Percentiles rank a stretch among this genome's conserved stretches.
Conservation (phyloP, 148 eudicot species). For the Chenopodium suecicum region DNA sequence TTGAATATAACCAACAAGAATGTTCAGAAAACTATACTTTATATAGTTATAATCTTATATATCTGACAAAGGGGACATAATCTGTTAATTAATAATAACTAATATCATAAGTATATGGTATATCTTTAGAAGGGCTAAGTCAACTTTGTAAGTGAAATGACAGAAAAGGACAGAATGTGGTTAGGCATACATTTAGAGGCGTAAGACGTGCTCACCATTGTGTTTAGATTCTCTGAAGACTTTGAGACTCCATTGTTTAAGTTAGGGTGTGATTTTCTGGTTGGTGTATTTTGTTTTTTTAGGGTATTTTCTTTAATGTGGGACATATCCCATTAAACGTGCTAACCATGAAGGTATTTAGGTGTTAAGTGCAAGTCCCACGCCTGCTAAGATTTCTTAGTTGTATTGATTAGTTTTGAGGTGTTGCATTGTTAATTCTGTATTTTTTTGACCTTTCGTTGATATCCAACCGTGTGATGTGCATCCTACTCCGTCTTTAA, state of each 20-base stretch:
- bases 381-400: constrained; percentile 4
- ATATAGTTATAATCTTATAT: constrained; percentile 25
- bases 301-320: constrained; percentile 3
- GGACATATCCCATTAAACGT: constrained; percentile 28
- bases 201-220: constrained; percentile 13
- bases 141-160: neutral
- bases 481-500: constrained; percentile 1
- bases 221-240: neutral
- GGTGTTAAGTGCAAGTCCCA: constrained; percentile 14
- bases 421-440: neutral
- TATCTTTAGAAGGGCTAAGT: neutral
- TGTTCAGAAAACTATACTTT: neutral
- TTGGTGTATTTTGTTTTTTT: constrained; percentile 16
- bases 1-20: constrained; percentile 1
- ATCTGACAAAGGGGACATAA: constrained; percentile 5
- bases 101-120: neutral
- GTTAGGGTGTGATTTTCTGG: constrained; percentile 9
- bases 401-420: constrained; percentile 16
- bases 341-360: constrained; percentile 19
- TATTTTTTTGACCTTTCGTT: constrained; percentile 13
- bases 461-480: constrained; percentile 22
- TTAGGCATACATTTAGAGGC: neutral
- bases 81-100: neutral
- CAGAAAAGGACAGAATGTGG: constrained; percentile 3
- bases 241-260: neutral